Evolutionary conservation across 106 monocot genomes (phyloP), one percentile per base, ranked within the genome.

Genomic region (Cymbidium sinense): DNA sequence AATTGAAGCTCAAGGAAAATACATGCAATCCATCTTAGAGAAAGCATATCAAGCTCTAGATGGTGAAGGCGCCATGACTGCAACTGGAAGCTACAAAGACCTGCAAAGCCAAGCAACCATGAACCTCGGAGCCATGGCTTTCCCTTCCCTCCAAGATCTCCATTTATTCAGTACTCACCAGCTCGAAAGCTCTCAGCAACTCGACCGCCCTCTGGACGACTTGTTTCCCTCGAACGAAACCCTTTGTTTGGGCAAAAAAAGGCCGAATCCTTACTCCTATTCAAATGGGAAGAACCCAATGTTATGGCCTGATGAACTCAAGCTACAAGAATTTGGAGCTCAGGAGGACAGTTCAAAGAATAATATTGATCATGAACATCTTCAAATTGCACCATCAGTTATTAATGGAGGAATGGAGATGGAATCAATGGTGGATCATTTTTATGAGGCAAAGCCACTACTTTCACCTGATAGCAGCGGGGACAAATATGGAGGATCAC

Each of bases 1-100:
- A 74, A 90, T 93, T 27, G 93, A 93, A 71, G 93, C 93, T 27
- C 93, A 93, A 81, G 90, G 93, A 31, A 93, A 90, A 64, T 93
- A 93, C 83, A 93, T 93, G 93, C 93, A 93, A 30, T 81, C 86
- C 11, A 93, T 93, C 27, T 67, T 93, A 52, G 93, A 90, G 86
- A 90, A 88, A 71, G 93, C 93, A 1, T 93, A 79, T 77, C 88
- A 93, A 69, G 83, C 87, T 12, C 84, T 93, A 0, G 75, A 86
- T 0, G 80, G 84, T 15, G 90, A 90, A 13, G 79, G 83, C 78
- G 80, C 75, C 41, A 67, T 70, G 43, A 69, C 75, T 75, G 84
- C 74, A 37, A 73, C 79, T 15, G 84, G 81, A 50, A 64, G 75
- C 81, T 86, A 80, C 77, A 84, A 80, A 58, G 62, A 54, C 20